phyloP scores from a whole-genome alignment of 1,284 basidiomycete genomes.

The Ustilago xerochloae region DNA sequence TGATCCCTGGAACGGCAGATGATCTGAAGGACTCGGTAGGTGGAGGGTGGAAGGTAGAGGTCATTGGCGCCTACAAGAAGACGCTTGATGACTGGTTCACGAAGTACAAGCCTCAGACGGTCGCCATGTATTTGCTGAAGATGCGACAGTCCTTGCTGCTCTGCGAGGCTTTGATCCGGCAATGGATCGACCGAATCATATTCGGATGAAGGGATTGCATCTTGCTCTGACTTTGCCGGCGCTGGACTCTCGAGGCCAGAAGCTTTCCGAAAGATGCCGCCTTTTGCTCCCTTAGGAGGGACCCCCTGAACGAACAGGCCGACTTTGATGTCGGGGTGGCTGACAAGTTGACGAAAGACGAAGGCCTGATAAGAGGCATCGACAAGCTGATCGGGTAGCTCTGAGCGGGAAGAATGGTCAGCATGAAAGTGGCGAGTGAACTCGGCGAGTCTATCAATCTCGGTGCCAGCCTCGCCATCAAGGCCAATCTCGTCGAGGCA shows the following conservation, averaged over 20 bases:
- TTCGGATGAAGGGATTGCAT: constrained; percentile 2
- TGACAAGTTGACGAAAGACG: constrained; percentile 80
- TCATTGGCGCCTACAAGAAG: constrained; percentile 83
- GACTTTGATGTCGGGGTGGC: constrained; percentile 78
- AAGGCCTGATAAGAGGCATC: constrained; percentile 82
- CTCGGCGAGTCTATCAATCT: constrained; percentile 76
- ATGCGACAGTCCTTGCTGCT: constrained; percentile 70
- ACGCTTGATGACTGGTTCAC: constrained; percentile 78
- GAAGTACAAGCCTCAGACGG: constrained; percentile 78
- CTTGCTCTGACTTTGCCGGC: neutral
- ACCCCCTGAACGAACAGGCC: constrained; percentile 69
- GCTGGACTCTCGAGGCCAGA: constrained; percentile 10
- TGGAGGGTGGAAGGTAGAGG: constrained; percentile 81
- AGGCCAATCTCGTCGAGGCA: constrained; percentile 81
- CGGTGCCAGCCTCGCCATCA: constrained; percentile 83
- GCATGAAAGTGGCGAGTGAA: constrained; percentile 77
- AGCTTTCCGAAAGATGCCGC: constrained; percentile 13
- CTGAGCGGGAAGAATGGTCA: constrained; percentile 65
- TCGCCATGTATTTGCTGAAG: constrained; percentile 64
- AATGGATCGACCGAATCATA: constrained; percentile 33
- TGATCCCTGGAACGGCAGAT: constrained; percentile 81
- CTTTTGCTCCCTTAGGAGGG: constrained; percentile 16
- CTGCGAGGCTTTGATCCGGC: constrained; percentile 24
- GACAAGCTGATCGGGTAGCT: constrained; percentile 72
- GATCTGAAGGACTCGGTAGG: constrained; percentile 85